Base-by-base conservation (phyloP, 2,329 filamentous ascomycete genomes). In the Cladophialophora yegresii region DNA sequence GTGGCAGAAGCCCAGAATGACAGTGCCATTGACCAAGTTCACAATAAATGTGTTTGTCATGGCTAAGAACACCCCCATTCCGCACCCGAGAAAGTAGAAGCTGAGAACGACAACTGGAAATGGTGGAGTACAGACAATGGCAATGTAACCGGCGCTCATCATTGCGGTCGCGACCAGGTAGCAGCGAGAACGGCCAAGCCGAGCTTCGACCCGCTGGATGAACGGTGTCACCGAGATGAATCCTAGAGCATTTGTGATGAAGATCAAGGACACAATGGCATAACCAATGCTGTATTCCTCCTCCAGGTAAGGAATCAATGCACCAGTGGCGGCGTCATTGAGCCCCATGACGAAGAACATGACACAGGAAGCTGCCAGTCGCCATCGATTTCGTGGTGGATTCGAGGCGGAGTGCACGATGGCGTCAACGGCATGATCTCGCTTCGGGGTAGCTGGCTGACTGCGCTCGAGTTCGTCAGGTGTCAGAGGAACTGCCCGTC, bases 271-370 rank as follows among this genome's bases (percentile, higher is more conserved):
- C 2, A 95, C 89, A 8, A 91, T 77, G 2, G 87, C 89, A 74
- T 95, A 93, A 49, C 88, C 88, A 62, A 95, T 91, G 63, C 82
- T 70, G 73, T 93, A 96, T 71, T 89, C 85, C 75, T 78, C 81
- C 74, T 93, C 89, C 75, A 96, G 89, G 72, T 92, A 92, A 0
- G 91, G 91, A 70, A 96, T 90, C 63, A 95, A 73, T 10, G 91
- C 90, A 72, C 91, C 91, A 1, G 90, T 86, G 0, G 89, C 87
- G 49, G 87, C 85, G 75, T 96, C 92, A 70, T 86, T 90, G 64
- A 95, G 77, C 0, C 90, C 92, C 71, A 88, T 87, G 2, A 83
- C 82, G 66, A 95, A 83, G 64, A 85, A 88, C 66, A 88, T 83
- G 50, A 89, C 72, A 68, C 88, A 91, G 13, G 84, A 82, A 10